Evolutionary conservation across 2,329 filamentous ascomycete species (phyloP), one percentile per base, ranked within the genome.

Genomic region (Alternaria viburni): DNA sequence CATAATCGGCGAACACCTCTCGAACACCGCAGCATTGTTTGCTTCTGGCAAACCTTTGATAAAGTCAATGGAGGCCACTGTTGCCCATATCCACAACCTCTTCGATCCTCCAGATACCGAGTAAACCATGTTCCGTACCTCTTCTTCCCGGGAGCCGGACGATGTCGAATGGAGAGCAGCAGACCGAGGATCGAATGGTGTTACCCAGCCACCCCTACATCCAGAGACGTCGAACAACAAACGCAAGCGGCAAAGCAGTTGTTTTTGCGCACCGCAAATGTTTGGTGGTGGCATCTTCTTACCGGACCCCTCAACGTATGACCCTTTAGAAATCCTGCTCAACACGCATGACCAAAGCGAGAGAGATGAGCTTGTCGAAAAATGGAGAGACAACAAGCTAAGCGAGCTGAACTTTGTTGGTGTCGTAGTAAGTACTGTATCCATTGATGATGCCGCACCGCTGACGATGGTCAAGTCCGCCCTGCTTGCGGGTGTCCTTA

Each of bases 391-490:
- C 54, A 77, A 80, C 60, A 80, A 79, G 59, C 60, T 82, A 9
- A 73, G 77, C 54, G 80, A 82, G 59, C 66, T 82, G 23, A 81
- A 74, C 63, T 82, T 82, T 54, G 74, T 82, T 25, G 81, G 80
- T 56, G 75, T 81, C 43, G 80, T 81, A 46, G 76, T 79, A 75
- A 7, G 75, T 75, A 32, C 25, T 17, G 25, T 5, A 7, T 21
- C 17, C 44, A 11, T 43, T 6, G 19, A 7, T 23, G 6, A 15
- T 26, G 13, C 10, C 49, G 6, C 54, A 32, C 4, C 47, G 47
- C 30, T 51, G 12, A 51, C 47, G n/a, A 7, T 21, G 2, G 7
- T 51, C 26, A 21, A 77, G 72, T 75, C 78, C 50, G 78, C 78
- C 17, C 72, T 79, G 6, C 70, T 82, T 3, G 76, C 78, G 15